phyloP scores from a whole-genome alignment of 2,329 filamentous ascomycete genomes.

The Torrubiellomyces zombiae region DNA sequence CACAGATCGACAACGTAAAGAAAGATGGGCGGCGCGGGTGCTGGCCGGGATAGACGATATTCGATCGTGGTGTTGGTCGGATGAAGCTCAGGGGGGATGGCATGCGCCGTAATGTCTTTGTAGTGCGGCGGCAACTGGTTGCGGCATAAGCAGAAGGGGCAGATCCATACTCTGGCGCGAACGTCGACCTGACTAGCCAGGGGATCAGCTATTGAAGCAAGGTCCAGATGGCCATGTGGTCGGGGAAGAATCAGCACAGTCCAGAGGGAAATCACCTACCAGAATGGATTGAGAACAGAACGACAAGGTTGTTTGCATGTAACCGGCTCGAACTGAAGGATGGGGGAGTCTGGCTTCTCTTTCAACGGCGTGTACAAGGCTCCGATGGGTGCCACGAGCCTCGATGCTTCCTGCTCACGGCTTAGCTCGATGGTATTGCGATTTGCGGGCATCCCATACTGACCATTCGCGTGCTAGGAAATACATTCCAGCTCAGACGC shows the following conservation, averaged over 20 bases:
- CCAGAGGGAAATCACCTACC: slow-evolving; percentile 38
- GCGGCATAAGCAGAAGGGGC: slow-evolving; percentile 71
- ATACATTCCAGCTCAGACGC: slow-evolving; percentile 95
- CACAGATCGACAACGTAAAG: slow-evolving; percentile 78
- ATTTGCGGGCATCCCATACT: slow-evolving; percentile 12
- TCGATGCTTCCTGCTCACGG: slow-evolving; percentile 60
- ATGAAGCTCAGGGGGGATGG: slow-evolving; percentile 70
- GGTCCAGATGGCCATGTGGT: too few relatives aligned
- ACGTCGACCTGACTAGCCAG: slow-evolving; percentile 58
- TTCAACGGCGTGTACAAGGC: slow-evolving; percentile 91
- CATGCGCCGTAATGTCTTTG: slow-evolving; percentile 73
- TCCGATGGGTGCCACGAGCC: slow-evolving; percentile 89
- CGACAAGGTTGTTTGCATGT: slow-evolving; percentile 93
- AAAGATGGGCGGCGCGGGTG: slow-evolving; percentile 75
- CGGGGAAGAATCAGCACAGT: too few relatives aligned
- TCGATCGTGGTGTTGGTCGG: slow-evolving; percentile 78
- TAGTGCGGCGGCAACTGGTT: slow-evolving; percentile 75
- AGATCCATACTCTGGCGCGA: slow-evolving; percentile 73
- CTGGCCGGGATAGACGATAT: slow-evolving; percentile 64
- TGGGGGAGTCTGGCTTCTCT: slow-evolving; percentile 76
- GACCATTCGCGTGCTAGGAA: slow-evolving; percentile 95
- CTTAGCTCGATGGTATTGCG: slow-evolving; percentile 1
- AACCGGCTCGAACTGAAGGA: slow-evolving; percentile 90
- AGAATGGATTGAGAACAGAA: slow-evolving; percentile 92
- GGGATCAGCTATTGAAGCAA: slow-evolving; percentile 13